Evolutionary conservation across 2,329 filamentous ascomycete genomes (phyloP).

Genomic region (Aspergillus vadensis): DNA sequence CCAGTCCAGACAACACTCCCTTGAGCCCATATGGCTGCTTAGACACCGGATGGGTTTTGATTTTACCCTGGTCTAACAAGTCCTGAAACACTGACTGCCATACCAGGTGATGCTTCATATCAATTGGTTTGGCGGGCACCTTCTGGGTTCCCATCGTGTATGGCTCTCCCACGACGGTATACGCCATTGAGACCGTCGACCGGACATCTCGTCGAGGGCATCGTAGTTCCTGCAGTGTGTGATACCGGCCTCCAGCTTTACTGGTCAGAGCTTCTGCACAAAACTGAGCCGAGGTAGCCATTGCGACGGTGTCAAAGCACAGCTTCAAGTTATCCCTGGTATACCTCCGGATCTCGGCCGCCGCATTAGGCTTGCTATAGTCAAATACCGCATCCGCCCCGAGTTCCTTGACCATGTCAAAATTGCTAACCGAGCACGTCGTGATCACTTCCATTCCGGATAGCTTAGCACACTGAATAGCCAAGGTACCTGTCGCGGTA

Average conservation of each 20-base stretch:
- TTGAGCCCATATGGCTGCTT: constrained; percentile 21
- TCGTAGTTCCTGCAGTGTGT: constrained; percentile 20
- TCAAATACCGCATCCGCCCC: constrained; percentile 39
- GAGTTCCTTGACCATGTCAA: constrained; percentile 19
- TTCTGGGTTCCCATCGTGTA: constrained; percentile 19
- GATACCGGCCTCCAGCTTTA: constrained; percentile 20
- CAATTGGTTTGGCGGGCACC: constrained; percentile 9
- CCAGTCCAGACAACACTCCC: constrained; percentile 21
- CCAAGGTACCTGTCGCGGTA: constrained; percentile 41
- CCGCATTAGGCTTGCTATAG: constrained; percentile 30
- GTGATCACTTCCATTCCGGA: constrained; percentile 27
- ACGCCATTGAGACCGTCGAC: constrained; percentile 24
- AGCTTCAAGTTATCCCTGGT: not conserved
- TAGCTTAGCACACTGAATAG: constrained; percentile 44
- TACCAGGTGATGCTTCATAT: constrained; percentile 20
- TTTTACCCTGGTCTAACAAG: constrained; percentile 17
- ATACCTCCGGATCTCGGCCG: not conserved
- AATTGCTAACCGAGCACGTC: constrained; percentile 24
- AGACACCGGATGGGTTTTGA: constrained; percentile 22
- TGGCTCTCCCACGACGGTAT: constrained; percentile 21
- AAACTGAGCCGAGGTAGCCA: constrained; percentile 21
- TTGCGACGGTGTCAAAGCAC: constrained; percentile 24
- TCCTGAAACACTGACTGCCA: constrained; percentile 18
- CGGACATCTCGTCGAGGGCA: constrained; percentile 23
- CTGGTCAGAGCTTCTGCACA: constrained; percentile 24